A percentile compares a stretch with the other conserved stretches of the same genome.
These are phyloP conservation scores for Geranomyces variabilis DNA, from an alignment of 192 early-diverging fungal species.

Conservation along the genomic window DNA sequence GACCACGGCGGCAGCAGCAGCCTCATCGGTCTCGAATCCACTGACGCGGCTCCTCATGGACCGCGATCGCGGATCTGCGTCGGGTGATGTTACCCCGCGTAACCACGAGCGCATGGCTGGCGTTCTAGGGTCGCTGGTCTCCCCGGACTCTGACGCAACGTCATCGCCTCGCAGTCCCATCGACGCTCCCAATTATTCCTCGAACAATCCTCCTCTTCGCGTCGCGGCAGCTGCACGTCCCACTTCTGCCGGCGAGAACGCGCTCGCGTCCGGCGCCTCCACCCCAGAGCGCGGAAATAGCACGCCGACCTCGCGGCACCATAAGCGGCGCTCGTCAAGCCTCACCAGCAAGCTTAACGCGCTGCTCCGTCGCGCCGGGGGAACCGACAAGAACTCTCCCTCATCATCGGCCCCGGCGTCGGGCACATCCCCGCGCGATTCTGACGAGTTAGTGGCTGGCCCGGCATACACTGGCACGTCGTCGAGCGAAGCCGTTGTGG, in stretches of 20 bases:
- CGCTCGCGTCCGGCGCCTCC: conserved; percentile 24
- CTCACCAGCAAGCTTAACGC: conserved; percentile 33
- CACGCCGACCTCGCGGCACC: conserved; percentile 1
- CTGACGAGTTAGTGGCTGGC: not conserved
- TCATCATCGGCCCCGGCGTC: not conserved
- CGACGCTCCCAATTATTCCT: not conserved
- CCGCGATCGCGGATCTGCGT: not conserved
- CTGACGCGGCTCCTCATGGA: conserved; percentile 7
- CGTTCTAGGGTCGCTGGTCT: not conserved
- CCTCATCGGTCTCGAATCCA: not conserved
- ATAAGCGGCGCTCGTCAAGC: conserved; percentile 13
- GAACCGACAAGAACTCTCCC: not conserved
- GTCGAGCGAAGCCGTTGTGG: not conserved
- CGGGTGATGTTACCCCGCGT: conserved; percentile 26
- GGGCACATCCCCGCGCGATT: not conserved
- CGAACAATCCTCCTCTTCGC: too few species aligned
- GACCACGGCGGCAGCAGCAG: not conserved
- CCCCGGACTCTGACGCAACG: conserved; percentile 17
- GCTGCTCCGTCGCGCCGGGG: conserved; percentile 19
- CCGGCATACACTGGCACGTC: not conserved
- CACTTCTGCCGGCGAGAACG: not conserved
- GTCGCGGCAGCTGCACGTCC: not conserved
- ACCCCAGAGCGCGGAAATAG: not conserved
- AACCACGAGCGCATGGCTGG: conserved; percentile 10
- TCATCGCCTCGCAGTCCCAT: not conserved